Percentiles rank a stretch among this genome's conserved stretches.
Conservation (phyloP, 768 basidiomycete species). For the Piloderma croceum region DNA sequence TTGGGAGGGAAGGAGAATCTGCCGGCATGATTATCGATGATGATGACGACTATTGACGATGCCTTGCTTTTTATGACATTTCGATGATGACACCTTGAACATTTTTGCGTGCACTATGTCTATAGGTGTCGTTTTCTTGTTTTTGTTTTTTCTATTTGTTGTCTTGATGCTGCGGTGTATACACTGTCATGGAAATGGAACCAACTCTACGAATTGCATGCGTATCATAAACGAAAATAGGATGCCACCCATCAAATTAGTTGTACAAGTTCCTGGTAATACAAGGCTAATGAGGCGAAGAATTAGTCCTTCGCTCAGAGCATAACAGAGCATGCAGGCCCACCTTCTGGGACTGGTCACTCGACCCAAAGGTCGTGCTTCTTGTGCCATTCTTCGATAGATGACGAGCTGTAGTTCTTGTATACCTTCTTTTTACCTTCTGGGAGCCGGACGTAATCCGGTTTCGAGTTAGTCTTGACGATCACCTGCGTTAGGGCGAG, state of each 20-base stretch:
- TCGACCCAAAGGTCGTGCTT: slow-evolving; percentile 38
- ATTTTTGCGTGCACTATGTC: neutral
- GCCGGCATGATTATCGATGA: slow-evolving; percentile 1
- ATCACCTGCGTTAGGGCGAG: slow-evolving; percentile 33
- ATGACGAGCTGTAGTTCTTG: slow-evolving; percentile 36
- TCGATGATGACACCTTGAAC: neutral
- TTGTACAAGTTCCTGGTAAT: too few relatives aligned
- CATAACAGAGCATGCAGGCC: too few relatives aligned
- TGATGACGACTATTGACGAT: neutral
- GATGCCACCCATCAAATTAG: too few relatives aligned
- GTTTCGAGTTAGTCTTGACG: slow-evolving; percentile 44
- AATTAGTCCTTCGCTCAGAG: too few relatives aligned
- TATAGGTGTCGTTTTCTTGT: neutral
- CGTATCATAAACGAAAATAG: too few relatives aligned
- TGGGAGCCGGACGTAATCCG: slow-evolving; percentile 56
- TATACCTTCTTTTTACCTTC: slow-evolving; percentile 49
- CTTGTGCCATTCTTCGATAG: slow-evolving; percentile 60
- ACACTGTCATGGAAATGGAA: too few relatives aligned
- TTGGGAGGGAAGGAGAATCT: slow-evolving; percentile 24
- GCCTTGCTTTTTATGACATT: neutral
- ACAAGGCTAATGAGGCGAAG: too few relatives aligned
- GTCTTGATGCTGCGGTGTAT: too few relatives aligned
- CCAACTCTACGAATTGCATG: too few relatives aligned
- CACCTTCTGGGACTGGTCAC: slow-evolving; percentile 9
- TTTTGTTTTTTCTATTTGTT: neutral